Evolutionary conservation across 2,329 filamentous ascomycete species (phyloP), one percentile per base, ranked within the genome.

Genomic region (Clonostachys rhizophaga): DNA sequence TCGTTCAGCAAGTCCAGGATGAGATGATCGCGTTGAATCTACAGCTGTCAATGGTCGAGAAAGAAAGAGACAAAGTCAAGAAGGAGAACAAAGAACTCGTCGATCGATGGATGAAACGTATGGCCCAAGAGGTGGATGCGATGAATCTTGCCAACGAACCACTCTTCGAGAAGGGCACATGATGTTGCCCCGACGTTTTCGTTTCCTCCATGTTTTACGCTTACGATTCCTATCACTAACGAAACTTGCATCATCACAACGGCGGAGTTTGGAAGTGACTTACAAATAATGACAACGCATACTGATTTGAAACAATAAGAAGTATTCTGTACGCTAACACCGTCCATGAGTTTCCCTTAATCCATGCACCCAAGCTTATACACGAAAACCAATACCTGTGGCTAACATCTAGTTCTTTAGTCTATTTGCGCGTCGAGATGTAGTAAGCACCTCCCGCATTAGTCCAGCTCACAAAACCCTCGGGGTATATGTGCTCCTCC

Each of bases 391-490:
- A 52, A 34, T 40, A 20, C 16, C 43, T 17, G 10, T 65, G 65
- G 33, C 40, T 43, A 24, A 43, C 35, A 20, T 30, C 20, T n/a
- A 16, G 43, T 39, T 44, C 13, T 42, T 14, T 42, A 44, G 42
- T 45, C 55, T 62, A 72, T 60, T 90, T 89, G 67, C 89, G 89
- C 12, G 81, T 91, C 48, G 92, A 91, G 61, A 97, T 87, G 62
- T 87, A 97, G 67, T 94, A 99, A 47, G 84, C 81, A 30, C 92
- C 92, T 24, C 85, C 84, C 45, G 85, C 82, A 54, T 87, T 86
- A 13, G 89, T 92, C 94, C 94, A 99, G 68, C 91, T 96, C 53
- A 99, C 94, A 62, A 89, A 94, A 12, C 74, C 76, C 58, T 86
- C 83, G 39, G 78, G 76, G 52, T 82, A 83, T 37, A 68, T 72